Percentiles rank a stretch among this genome's conserved stretches.
Evolutionary conservation across 768 basidiomycete species (phyloP).

Genomic region (Clitopilus passeckerianus): DNA sequence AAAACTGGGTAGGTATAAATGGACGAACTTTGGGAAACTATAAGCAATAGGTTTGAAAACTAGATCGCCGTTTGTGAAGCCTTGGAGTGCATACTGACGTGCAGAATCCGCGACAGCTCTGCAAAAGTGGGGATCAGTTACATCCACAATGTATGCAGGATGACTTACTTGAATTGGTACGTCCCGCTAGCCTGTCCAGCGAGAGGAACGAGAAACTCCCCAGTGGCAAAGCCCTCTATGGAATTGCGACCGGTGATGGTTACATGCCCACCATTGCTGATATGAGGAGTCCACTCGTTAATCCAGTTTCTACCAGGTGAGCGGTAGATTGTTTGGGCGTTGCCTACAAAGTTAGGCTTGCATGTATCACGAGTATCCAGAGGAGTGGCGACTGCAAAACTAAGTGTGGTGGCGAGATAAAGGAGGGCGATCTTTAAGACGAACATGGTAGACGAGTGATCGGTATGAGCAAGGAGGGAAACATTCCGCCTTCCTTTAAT

Average conservation of each 20-base stretch:
- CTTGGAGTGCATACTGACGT: neutral
- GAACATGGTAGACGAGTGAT: too few relatives aligned
- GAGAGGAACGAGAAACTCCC: conserved; percentile 8
- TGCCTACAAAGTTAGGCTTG: conserved; percentile 4
- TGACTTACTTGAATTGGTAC: conserved; percentile 8
- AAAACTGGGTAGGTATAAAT: neutral
- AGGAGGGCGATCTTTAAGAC: too few relatives aligned
- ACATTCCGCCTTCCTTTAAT: too few relatives aligned
- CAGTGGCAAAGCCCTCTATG: conserved; percentile 3
- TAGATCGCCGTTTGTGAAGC: conserved; percentile 1
- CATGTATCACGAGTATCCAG: conserved; percentile 3
- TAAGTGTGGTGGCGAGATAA: conserved; percentile 12
- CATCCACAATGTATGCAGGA: neutral
- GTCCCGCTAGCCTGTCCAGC: conserved; percentile 8
- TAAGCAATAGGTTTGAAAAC: neutral
- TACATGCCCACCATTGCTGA: conserved; percentile 5
- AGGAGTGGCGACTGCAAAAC: conserved; percentile 20
- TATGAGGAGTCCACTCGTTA: conserved; percentile 7
- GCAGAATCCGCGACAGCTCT: conserved; percentile 4
- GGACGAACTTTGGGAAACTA: neutral
- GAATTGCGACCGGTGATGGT: conserved; percentile 1
- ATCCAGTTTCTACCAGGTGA: conserved; percentile 2
- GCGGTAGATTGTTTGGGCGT: conserved; percentile 8
- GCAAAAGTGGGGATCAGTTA: neutral
- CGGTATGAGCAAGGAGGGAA: too few relatives aligned